Conservation (phyloP, 768 basidiomycete genomes). For the Tephrocybe rancida region DNA sequence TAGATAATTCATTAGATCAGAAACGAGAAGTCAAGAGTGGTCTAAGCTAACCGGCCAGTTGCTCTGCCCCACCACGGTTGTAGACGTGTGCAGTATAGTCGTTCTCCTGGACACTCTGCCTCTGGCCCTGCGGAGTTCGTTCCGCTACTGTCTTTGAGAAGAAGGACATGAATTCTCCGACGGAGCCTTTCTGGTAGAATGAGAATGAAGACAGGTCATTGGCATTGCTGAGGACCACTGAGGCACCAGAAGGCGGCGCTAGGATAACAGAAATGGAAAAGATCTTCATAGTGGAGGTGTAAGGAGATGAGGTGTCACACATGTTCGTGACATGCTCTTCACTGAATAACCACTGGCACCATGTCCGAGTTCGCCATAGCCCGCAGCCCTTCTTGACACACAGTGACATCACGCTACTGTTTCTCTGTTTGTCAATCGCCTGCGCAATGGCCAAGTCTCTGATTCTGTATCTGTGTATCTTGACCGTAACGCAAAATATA, state of each 20-base stretch:
- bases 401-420: not conserved
- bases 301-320: conserved; percentile 22
- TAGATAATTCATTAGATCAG: conserved; percentile 6
- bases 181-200: conserved; percentile 89
- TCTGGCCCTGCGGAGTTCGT: conserved; percentile 82
- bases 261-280: conserved; percentile 77
- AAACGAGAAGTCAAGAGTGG: conserved; percentile 1
- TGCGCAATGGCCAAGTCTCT: too few relatives aligned
- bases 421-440: too few relatives aligned
- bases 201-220: conserved; percentile 89
- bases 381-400: not conserved
- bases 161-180: conserved; percentile 93
- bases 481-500: too few relatives aligned
- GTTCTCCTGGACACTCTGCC: conserved; percentile 95
- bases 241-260: conserved; percentile 63
- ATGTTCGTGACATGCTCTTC: conserved; percentile 6
- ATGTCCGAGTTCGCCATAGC: not conserved
- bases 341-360: not conserved
- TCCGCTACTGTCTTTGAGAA: conserved; percentile 92
- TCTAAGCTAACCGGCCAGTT: conserved; percentile 68
- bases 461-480: too few relatives aligned
- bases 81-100: conserved; percentile 93
- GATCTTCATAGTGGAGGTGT: conserved; percentile 69
- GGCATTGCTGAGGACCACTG: conserved; percentile 65
- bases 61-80: conserved; percentile 85